Conservation (phyloP, 805 yeast genomes). For the Myxozyma monticola region DNA sequence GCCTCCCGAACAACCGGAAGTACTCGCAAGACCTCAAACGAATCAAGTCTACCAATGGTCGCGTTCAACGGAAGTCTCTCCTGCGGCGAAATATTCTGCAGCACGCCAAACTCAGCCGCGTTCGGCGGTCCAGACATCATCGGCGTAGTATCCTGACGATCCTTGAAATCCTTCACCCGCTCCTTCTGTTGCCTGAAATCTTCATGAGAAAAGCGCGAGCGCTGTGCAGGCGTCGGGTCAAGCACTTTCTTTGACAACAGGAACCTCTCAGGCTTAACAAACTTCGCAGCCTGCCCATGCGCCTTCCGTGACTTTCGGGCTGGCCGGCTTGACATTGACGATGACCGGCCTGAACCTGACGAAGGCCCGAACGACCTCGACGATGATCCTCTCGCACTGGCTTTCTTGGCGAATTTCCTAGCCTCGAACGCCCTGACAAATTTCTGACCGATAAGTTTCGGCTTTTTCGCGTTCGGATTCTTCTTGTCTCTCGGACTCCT, state of each 20-base stretch:
- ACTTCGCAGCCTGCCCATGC: too few relatives aligned
- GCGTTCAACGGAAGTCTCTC: conserved; percentile 40
- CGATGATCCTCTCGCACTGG: too few relatives aligned
- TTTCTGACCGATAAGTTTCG: too few relatives aligned
- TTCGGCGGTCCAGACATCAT: conserved; percentile 34
- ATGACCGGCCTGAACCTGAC: too few relatives aligned
- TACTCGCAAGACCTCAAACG: conserved; percentile 67
- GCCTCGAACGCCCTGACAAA: too few relatives aligned
- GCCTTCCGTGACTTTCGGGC: too few relatives aligned
- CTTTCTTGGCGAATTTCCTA: too few relatives aligned
- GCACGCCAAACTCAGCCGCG: conserved; percentile 37
- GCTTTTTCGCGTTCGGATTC: too few relatives aligned
- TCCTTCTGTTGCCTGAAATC: conserved; percentile 22
- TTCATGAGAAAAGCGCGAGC: conserved; percentile 17
- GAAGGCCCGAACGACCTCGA: too few relatives aligned
- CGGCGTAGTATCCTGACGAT: conserved; percentile 17
- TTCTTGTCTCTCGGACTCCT: neutral
- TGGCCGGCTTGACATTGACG: too few relatives aligned
- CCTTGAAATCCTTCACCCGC: conserved; percentile 14
- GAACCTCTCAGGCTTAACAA: conserved; percentile 7
- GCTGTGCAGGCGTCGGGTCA: conserved; percentile 16
- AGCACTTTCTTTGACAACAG: neutral
- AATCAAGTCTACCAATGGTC: conserved; percentile 52
- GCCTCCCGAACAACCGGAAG: conserved; percentile 66
- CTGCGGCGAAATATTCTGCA: conserved; percentile 33